Percentiles rank a stretch among this genome's conserved stretches.
Conservation (phyloP, 176 grass and related monocot genomes). For the Aechmea fasciata region DNA sequence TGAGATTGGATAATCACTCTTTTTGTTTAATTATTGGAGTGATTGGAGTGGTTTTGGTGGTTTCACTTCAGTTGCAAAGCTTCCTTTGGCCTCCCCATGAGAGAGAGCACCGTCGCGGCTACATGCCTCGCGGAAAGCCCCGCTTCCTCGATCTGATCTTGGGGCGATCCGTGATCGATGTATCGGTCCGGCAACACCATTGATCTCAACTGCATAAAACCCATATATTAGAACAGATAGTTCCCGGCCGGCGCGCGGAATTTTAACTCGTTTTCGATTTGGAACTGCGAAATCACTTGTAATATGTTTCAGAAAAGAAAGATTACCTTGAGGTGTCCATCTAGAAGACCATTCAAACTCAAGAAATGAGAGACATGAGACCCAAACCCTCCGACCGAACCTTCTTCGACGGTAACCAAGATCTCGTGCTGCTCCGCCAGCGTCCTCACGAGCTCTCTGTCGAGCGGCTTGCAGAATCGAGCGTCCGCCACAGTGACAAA, state of each 20-base stretch:
- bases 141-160: slow-evolving; percentile 78
- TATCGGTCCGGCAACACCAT: slow-evolving; percentile 86
- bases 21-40: not conserved
- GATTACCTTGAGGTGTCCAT: slow-evolving; percentile 68
- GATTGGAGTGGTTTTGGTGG: not conserved
- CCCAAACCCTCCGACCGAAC: slow-evolving; percentile 74
- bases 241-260: no score
- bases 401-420: slow-evolving; percentile 75
- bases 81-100: slow-evolving; percentile 67
- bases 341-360: slow-evolving; percentile 58
- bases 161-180: slow-evolving; percentile 72
- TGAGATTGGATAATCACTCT: not conserved
- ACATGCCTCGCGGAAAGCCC: slow-evolving; percentile 74
- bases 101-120: slow-evolving; percentile 60
- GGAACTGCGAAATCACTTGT: not conserved
- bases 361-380: slow-evolving; percentile 82
- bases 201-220: slow-evolving; percentile 63
- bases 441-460: slow-evolving; percentile 42
- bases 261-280: no score
- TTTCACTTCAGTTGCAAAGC: slow-evolving; percentile 42
- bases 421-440: slow-evolving; percentile 74
- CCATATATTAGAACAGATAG: slow-evolving; percentile 7
- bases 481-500: slow-evolving; percentile 68
- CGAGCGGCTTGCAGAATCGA: slow-evolving; percentile 89
- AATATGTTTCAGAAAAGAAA: not conserved